A percentile compares a stretch with the other conserved stretches of the same genome.
Conservation (phyloP, 257 asterid genomes). For the Solanum peruvianum region DNA sequence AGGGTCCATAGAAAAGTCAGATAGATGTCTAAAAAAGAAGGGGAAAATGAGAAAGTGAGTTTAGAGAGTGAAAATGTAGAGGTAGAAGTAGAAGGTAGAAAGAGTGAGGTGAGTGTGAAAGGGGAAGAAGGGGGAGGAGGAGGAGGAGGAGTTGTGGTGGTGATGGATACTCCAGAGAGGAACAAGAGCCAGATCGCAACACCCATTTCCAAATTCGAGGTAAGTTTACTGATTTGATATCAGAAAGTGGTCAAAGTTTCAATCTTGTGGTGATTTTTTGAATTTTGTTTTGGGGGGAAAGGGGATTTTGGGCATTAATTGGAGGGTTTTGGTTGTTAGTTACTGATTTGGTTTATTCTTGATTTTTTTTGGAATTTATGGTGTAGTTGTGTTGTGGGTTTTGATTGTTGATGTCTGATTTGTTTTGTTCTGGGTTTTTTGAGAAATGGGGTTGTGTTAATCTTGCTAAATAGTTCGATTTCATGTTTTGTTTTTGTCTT, state of each 20-base stretch:
- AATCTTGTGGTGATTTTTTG: background rate
- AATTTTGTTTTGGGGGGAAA: background rate
- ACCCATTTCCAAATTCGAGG: conserved; percentile 67
- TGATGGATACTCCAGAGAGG: conserved; percentile 89
- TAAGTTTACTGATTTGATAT: background rate
- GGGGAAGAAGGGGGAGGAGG: conserved; percentile 18
- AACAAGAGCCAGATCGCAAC: conserved; percentile 67
- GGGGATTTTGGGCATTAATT: background rate
- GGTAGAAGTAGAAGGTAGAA: background rate
- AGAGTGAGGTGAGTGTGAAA: background rate
- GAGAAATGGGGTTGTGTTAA: background rate
- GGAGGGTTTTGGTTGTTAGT: background rate
- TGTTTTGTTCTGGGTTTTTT: background rate
- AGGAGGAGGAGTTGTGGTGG: conserved; percentile 21
- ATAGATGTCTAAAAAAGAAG: background rate
- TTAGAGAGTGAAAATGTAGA: conserved; percentile 5
- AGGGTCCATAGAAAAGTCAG: background rate
- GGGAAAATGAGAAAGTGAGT: background rate
- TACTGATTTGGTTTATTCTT: conserved; percentile 16
- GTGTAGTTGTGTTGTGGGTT: background rate
- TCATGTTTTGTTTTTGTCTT: background rate
- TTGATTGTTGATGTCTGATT: background rate
- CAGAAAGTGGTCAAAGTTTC: background rate
- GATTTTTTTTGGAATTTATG: background rate
- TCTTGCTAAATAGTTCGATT: background rate